These are phyloP conservation scores for Tricladium varicosporioides DNA, from an alignment of 2,329 filamentous ascomycete species.

Conservation along the genomic window DNA sequence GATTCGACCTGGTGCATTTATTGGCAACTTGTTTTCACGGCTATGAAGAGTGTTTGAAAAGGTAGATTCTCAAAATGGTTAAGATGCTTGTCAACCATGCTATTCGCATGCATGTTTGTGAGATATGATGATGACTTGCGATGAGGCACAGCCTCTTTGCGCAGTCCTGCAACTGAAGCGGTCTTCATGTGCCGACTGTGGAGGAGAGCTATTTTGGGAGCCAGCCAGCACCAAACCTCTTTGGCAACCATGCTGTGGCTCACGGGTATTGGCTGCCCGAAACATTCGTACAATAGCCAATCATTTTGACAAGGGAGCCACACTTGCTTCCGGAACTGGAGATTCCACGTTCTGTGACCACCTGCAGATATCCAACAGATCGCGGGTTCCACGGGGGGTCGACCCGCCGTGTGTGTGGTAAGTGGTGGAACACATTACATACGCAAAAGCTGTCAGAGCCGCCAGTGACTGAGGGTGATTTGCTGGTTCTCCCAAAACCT, in stretches of 20 bases:
- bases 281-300: slow-evolving; percentile 16
- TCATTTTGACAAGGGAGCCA: slow-evolving; percentile 11
- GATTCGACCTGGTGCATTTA: slow-evolving; percentile 12
- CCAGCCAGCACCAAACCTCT: neutral
- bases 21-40: neutral
- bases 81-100: slow-evolving; percentile 3
- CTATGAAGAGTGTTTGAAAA: neutral
- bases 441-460: slow-evolving; percentile 8
- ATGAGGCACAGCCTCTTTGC: slow-evolving; percentile 21
- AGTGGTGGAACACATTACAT: slow-evolving; percentile 7
- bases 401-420: no score
- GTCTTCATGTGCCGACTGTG: neutral
- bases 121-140: slow-evolving; percentile 7
- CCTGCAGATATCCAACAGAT: neutral
- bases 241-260: slow-evolving; percentile 4
- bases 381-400: no score
- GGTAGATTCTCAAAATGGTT: neutral
- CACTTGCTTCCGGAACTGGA: slow-evolving; percentile 1
- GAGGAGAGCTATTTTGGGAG: slow-evolving; percentile 17
- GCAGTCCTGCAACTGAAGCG: slow-evolving; percentile 7
- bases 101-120: slow-evolving; percentile 1
- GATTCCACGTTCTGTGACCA: neutral
- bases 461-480: neutral
- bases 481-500: no score
- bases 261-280: neutral